Evolutionary conservation across 1,284 basidiomycete species (phyloP), one percentile per base, ranked within the genome.

Genomic region (Amylostereum areolatum): DNA sequence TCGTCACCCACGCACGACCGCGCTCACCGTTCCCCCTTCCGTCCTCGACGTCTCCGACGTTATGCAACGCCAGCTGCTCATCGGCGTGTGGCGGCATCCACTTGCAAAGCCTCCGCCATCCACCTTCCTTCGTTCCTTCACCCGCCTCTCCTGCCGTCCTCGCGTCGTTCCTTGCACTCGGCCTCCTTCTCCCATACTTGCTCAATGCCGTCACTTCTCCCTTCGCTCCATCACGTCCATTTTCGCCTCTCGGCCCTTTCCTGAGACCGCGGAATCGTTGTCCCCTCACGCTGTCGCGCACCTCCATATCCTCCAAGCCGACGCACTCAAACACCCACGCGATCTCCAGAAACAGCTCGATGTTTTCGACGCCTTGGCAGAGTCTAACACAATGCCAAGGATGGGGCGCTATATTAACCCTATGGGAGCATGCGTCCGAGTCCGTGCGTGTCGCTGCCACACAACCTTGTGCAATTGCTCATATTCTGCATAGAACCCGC

Each of bases 391-490:
- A 30, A 79, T n/a, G 78, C 53, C 74, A 81, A 9, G 87, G 81
- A 1, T 82, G 83, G 64, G 83, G 89, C 51, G 68, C 86, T 28
- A 68, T 90, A 52, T 78, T 88, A 52, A 80, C 72, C 58, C 77
- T 88, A 51, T 92, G 89, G 88, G 87, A 92, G 61, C 74, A 83
- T 55, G 81, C 83, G 76, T 79, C 77, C 58, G 84, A 89, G 75
- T 88, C 84, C 61, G 89, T 90, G 68, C 63, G 85, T 80, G 34
- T 33, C 32, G 29, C 41, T 27, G 43, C 48, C 29, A 42, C 45
- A 51, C 36, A 35, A 30, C 35, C 52, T 57, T 25, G 46, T 30
- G 35, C 41, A 40, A 18, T 12, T 18, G 42, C 48, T 32, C 24
- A 18, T 41, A 12, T 45, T 44, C n/a, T 39, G 18, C 29, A 25